Evolutionary conservation across 345 rosid species (phyloP).

Genomic region (Excoecaria cochinchinensis): DNA sequence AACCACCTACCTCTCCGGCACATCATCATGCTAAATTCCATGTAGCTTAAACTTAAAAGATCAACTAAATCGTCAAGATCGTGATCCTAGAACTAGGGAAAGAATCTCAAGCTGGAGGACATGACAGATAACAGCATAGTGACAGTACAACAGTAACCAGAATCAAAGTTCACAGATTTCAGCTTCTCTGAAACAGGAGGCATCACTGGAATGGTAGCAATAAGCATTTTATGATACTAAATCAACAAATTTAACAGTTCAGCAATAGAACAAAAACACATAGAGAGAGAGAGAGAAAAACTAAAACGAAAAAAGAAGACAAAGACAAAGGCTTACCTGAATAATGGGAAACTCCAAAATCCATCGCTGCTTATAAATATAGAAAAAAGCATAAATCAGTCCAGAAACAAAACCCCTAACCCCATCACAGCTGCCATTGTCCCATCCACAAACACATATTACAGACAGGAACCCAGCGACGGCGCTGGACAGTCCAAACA

Average conservation of each 20-base stretch:
- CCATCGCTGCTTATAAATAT: slow-evolving; percentile 61
- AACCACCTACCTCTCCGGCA: background rate
- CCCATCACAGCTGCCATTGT: slow-evolving; percentile 11
- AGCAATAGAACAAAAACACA: background rate
- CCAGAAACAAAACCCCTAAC: slow-evolving; percentile 74
- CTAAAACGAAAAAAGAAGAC: too few species aligned
- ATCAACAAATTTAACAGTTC: background rate
- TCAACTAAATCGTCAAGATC: background rate
- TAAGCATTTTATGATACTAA: background rate
- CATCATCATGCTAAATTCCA: background rate
- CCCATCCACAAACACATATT: slow-evolving; percentile 32
- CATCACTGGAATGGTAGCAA: background rate
- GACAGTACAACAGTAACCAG: too few species aligned
- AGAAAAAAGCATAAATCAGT: slow-evolving; percentile 51
- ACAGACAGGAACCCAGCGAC: slow-evolving; percentile 46
- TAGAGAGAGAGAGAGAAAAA: background rate
- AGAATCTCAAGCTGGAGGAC: background rate
- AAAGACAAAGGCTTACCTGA: slow-evolving; percentile 50
- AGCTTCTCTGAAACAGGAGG: too few species aligned
- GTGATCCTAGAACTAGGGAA: background rate
- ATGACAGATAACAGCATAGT: too few species aligned
- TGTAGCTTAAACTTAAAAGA: background rate
- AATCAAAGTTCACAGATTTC: too few species aligned
- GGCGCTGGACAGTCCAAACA: slow-evolving; percentile 41
- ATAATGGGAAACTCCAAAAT: slow-evolving; percentile 79